Base-by-base conservation (phyloP, 1,139 yeast genomes). In the Taphrina deformans region DNA sequence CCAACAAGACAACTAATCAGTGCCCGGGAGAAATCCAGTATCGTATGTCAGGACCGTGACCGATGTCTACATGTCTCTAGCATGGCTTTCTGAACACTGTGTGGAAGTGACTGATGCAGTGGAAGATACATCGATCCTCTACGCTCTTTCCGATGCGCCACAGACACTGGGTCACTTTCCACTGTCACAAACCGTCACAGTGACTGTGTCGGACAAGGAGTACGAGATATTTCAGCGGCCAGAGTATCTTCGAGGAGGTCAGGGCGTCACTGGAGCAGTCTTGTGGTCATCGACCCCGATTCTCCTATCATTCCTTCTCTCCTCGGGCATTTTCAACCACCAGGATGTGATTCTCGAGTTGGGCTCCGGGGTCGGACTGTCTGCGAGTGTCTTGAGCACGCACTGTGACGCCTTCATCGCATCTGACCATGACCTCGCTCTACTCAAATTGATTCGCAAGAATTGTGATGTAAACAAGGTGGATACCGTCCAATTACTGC, bases 211-310 rank as follows among this genome's bases (percentile, higher is more conserved):
- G 7, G 63, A 41, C 27, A 12, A 18, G 26, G 38, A 48, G 16
- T 59, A 59, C 9, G 35, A 24, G 26, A 16, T 59, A 4, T n/a
- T 16, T 27, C 63, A 59, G 46, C 26, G 56, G 31, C 63, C 63
- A 26, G 63, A 59, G n/a, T 59, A 59, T 38, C 24, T 41, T 23
- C 35, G 33, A 7, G 45, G 40, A 12, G 50, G 41, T 12, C 40
- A 48, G 21, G 63, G 63, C 41, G 63, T 59, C 21, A 59, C 63
- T n/a, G 63, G 63, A 12, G 48, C 56, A 5, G 56, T 59, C 21
- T 21, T 59, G 27, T 59, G 63, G 63, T 40, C 29, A 10, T 33
- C 56, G 24, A 50, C 63, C 21, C 63, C 56, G n/a, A 23, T 59
- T 29, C n/a, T 59, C 24, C 44, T 59, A 7, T 31, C 21, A 9